These are phyloP conservation scores for Achaetomiella virescens DNA, from an alignment of 495 filamentous ascomycete genomes.

Conservation along the genomic window DNA sequence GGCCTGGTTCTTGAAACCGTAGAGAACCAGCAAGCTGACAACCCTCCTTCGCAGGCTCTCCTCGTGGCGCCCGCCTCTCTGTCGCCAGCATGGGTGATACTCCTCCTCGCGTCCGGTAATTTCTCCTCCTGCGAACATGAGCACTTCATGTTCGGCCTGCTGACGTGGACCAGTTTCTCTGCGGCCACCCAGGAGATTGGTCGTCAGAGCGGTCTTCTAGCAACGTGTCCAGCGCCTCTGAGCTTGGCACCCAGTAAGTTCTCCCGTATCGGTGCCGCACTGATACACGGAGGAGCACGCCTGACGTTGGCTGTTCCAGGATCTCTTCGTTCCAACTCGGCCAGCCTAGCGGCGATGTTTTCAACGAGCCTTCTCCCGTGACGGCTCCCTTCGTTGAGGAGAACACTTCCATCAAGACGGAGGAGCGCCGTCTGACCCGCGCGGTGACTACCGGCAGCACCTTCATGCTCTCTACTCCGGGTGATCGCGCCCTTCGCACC, in stretches of 20 bases:
- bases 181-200: conserved; percentile 3
- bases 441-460: conserved; percentile 3
- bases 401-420: background rate
- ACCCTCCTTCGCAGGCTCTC: background rate
- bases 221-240: background rate
- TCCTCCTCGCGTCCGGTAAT: conserved; percentile 8
- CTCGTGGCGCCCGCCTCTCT: background rate
- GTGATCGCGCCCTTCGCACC: background rate
- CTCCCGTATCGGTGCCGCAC: background rate
- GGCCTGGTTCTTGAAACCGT: background rate
- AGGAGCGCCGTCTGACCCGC: background rate
- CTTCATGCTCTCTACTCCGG: background rate
- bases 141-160: background rate
- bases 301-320: background rate
- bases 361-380: background rate
- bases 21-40: background rate
- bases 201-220: conserved; percentile 1
- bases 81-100: background rate
- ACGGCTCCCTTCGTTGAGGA: background rate
- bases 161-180: conserved; percentile 4
- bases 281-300: background rate
- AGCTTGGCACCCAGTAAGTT: background rate
- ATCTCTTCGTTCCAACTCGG: conserved; percentile 4
- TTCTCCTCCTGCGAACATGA: background rate
- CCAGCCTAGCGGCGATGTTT: no score